Evolutionary conservation across 2,329 filamentous ascomycete species (phyloP).

Genomic region (Fusarium floridanum): DNA sequence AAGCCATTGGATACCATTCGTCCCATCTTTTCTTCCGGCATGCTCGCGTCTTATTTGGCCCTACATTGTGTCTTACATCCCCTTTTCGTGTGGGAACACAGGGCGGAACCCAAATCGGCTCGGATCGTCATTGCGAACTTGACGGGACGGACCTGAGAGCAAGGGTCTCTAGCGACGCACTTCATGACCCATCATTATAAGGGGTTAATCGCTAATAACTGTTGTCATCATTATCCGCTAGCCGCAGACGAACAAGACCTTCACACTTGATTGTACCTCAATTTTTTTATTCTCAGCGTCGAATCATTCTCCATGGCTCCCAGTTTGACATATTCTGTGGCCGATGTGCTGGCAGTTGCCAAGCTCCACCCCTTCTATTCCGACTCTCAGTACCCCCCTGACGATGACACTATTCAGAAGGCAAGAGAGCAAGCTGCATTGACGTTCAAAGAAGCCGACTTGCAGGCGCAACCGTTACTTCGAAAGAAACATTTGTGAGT

Average conservation of each 20-base stretch:
- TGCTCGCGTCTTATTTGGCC: background rate
- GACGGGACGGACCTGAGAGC: background rate
- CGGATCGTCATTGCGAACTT: background rate
- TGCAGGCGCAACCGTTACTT: slow-evolving; percentile 35
- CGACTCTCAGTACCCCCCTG: slow-evolving; percentile 49
- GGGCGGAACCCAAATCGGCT: background rate
- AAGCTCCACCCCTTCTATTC: slow-evolving; percentile 54
- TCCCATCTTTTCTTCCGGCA: background rate
- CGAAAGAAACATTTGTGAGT: slow-evolving; percentile 44
- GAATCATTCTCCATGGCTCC: slow-evolving; percentile 13
- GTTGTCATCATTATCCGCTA: background rate
- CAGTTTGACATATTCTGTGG: slow-evolving; percentile 40
- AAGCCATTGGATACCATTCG: background rate
- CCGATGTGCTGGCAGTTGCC: slow-evolving; percentile 51
- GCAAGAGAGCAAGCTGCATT: slow-evolving; percentile 17
- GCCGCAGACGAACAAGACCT: background rate
- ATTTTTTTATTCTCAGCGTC: background rate
- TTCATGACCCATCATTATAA: background rate
- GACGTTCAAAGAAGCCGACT: background rate
- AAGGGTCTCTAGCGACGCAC: background rate
- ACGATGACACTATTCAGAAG: slow-evolving; percentile 3
- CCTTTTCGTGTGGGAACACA: background rate
- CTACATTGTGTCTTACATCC: background rate
- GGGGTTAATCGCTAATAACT: background rate
- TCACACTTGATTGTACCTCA: background rate